A percentile compares a stretch with the other conserved stretches of the same genome.
These are phyloP conservation scores for Rhipidocladum racemiflorum DNA, from an alignment of 176 grass and related monocot genomes.

Conservation along the genomic window DNA sequence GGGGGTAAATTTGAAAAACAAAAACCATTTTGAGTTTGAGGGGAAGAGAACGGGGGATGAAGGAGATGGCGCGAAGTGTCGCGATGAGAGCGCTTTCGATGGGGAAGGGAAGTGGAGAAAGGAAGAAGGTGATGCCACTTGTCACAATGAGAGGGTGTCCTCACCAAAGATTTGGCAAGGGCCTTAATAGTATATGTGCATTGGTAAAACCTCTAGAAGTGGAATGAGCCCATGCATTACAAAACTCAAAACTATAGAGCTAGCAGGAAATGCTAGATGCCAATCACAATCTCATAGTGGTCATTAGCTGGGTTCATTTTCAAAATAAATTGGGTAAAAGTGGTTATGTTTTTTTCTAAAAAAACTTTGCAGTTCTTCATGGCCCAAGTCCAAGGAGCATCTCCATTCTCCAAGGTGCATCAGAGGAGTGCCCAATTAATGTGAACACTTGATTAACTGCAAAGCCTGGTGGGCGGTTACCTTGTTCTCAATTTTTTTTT, in stretches of 20 bases:
- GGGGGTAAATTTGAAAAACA: no score
- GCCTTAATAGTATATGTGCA: no score
- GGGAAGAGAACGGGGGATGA: no score
- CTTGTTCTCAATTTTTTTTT: background rate
- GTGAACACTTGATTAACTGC: background rate
- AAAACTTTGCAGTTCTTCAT: background rate
- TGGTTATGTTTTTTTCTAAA: background rate
- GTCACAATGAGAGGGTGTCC: no score
- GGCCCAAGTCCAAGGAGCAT: background rate
- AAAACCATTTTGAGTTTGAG: no score
- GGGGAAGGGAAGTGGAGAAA: no score
- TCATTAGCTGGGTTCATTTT: background rate
- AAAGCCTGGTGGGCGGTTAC: background rate
- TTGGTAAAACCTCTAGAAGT: background rate
- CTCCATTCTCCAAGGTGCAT: no score
- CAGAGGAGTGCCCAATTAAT: no score
- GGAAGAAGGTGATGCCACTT: no score
- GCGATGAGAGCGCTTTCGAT: no score
- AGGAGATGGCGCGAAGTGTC: no score
- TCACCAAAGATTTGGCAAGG: no score
- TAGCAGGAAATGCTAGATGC: background rate
- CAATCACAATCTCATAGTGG: background rate
- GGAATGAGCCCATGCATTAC: background rate
- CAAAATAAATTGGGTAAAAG: background rate
- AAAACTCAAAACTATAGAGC: slow-evolving; percentile 4